Evolutionary conservation across 192 early-diverging fungal species (phyloP), one percentile per base, ranked within the genome.

Genomic region (Gonapodya prolifera): DNA sequence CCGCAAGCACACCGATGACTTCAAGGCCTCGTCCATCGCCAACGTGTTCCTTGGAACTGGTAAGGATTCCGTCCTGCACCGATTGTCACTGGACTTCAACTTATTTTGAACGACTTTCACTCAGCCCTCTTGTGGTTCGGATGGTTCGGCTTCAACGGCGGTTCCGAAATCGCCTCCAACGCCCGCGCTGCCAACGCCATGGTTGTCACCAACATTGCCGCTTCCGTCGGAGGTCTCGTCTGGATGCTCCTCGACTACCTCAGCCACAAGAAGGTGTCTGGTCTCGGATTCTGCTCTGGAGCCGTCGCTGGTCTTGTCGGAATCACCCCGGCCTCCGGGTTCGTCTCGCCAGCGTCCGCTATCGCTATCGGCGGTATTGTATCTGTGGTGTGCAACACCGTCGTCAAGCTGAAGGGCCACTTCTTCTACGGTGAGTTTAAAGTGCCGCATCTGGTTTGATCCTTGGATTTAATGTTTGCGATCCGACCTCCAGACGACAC

Each of bases 111-210:
- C n/a, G 13, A n/a, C 45, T 16, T 69, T 8, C 45, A 69, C n/a
- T 92, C 92, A 31, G 87, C 89, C 35, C 87, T 98, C 69, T 86
- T 98, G 70, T 96, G 95, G 94, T 95, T 96, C 75, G 95, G 96
- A 70, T 98, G 96, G 96, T 93, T 94, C 79, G 95, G 94, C 0
- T 98, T 98, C 87, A 97, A 99, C 83, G 95, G 91, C 74, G 97
- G 96, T 45, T 92, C 91, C 34, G 92, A 91, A 16, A 83, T 92
- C 34, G 86, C 88, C 0, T 91, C 92, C 33, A 96, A 93, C 76
- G 78, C 92, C 33, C 91, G 97, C 75, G 94, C 95, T 35, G 94
- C 88, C 34, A 91, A 94, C 90, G 95, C 96, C 30, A 89, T 86
- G 35, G 81, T 92, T 30, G 92, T 92, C 69, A 97, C 95, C 28